Evolutionary conservation across 352 stramenopile species (phyloP).

Genomic region (Globisporangium irregulare): DNA sequence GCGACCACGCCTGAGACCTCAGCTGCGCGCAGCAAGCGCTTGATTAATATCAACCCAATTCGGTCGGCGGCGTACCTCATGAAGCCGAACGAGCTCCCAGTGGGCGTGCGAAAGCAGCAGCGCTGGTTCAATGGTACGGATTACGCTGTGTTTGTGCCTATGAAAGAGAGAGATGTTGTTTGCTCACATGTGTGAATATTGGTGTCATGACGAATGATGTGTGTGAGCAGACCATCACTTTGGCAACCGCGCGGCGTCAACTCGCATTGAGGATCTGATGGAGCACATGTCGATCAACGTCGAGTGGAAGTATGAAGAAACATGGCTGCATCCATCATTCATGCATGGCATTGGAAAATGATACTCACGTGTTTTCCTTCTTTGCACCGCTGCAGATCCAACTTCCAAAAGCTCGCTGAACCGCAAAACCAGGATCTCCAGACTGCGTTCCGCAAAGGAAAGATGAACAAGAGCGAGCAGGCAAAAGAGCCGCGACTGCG

Average conservation of each 20-base stretch:
- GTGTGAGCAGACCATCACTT: conserved; percentile 69
- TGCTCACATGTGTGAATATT: not conserved
- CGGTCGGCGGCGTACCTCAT: conserved; percentile 59
- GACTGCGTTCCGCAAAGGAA: conserved; percentile 68
- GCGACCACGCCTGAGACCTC: conserved; percentile 41
- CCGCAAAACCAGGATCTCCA: conserved; percentile 74
- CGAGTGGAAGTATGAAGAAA: conserved; percentile 53
- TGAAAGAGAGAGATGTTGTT: not conserved
- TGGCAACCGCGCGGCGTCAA: conserved; percentile 69
- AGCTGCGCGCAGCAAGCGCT: conserved; percentile 55
- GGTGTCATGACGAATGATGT: not conserved
- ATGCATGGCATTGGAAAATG: not conserved
- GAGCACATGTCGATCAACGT: conserved; percentile 87
- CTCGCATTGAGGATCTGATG: conserved; percentile 78
- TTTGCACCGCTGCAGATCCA: conserved; percentile 28
- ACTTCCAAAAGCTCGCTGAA: conserved; percentile 81
- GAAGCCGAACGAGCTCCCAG: conserved; percentile 65
- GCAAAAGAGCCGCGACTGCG: conserved; percentile 38
- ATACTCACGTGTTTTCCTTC: not conserved
- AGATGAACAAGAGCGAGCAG: conserved; percentile 29
- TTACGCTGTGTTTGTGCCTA: not conserved
- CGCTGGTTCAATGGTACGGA: conserved; percentile 78
- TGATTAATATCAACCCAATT: conserved; percentile 82
- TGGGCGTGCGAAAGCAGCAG: conserved; percentile 72
- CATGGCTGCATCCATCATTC: not conserved